Conservation (phyloP, 345 rosid genomes). For the Acer yangbiense region DNA sequence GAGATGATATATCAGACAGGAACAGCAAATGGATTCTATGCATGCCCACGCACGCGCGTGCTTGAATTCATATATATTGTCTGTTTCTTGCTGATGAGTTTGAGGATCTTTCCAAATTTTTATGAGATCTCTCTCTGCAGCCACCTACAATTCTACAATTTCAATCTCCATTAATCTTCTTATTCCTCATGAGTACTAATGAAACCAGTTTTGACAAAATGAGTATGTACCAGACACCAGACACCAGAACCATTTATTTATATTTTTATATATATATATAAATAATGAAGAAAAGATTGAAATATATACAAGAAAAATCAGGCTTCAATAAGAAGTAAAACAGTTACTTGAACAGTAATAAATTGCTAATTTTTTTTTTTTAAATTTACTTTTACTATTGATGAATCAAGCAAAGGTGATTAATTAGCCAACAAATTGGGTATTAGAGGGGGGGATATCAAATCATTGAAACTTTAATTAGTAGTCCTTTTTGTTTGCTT, state of each 20-base stretch:
- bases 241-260: background rate
- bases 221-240: background rate
- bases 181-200: constrained; percentile 30
- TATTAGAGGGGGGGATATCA: constrained; percentile 21
- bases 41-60: constrained; percentile 58
- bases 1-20: constrained; percentile 21
- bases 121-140: constrained; percentile 8
- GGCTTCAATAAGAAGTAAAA: background rate
- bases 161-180: constrained; percentile 24
- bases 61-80: background rate
- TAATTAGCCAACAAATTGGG: constrained; percentile 14
- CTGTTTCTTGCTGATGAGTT: constrained; percentile 3
- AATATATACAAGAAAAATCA: no score
- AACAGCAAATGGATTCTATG: constrained; percentile 36
- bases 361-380: background rate
- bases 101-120: background rate
- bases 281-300: no score
- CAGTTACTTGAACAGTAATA: background rate
- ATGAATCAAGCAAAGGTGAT: constrained; percentile 16
- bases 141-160: constrained; percentile 19
- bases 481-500: background rate
- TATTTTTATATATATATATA: no score
- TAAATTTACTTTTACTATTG: background rate
- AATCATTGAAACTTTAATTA: constrained; percentile 31
- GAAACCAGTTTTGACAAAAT: constrained; percentile 28